Base-by-base conservation (phyloP, 2,329 filamentous ascomycete species). In the Bipolaris oryzae region DNA sequence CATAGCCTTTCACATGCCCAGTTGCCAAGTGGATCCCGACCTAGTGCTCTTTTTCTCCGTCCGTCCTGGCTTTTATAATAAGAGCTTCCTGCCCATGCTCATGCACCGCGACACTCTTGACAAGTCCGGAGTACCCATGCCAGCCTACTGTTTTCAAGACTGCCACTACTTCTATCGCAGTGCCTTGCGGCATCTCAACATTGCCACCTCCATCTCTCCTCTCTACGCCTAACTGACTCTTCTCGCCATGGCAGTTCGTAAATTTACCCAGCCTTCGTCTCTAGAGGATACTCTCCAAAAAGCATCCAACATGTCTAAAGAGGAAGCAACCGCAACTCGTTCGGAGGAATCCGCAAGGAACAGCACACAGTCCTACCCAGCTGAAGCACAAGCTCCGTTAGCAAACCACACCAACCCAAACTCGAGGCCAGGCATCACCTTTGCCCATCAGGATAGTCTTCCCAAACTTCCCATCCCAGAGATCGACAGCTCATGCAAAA, bases 131-230 rank as follows among this genome's bases (percentile, higher is more conserved):
- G 65, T 63, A 61, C 61, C 58, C 62, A 96, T 96, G 91, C 90
- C 90, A 82, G 78, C 84, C 70, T 94, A 91, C 77, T 96, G 82
- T 78, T 81, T 91, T 55, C 89, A 95, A 83, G 90, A 96, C 78
- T 96, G 90, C 73, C 91, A 96, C 76, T 96, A 96, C 80, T 96
- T 96, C 80, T 95, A 91, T 82, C 91, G 91, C 82, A 96, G 89
- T 77, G 90, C 91, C 74, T 81, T 96, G 80, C 91, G 91, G 82
- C 88, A 92, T 74, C 82, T 96, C 69, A 94, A 90, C 73, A 87
- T 96, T 69, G 85, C 87, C 79, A 96, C 90, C 69, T 85, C 81
- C 71, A 86, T 96, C 77, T 91, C 89, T 65, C 88, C 89, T 67
- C 81, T 91, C 52, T 92, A 91, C 81, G 84, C 83, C 78, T 91